Percentiles rank a stretch among this genome's conserved stretches.
These are phyloP conservation scores for Garcileccinum viscosum DNA, from an alignment of 1,284 basidiomycete genomes.

Conservation along the genomic window DNA sequence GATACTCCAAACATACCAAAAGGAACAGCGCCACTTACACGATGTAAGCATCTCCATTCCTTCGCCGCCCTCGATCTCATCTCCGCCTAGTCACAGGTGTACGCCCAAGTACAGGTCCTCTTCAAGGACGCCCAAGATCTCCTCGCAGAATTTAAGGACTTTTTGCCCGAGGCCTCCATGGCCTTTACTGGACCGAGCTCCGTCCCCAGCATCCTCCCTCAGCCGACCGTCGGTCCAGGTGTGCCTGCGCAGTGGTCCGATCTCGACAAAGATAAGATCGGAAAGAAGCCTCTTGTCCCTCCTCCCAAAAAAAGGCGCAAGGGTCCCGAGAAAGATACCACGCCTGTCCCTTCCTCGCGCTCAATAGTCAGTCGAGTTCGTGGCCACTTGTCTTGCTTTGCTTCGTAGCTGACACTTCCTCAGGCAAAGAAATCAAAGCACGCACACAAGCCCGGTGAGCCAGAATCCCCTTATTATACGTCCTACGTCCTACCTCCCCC, in stretches of 20 bases:
- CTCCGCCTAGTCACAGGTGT: constrained; percentile 72
- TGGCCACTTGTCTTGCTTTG: constrained; percentile 8
- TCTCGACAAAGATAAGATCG: constrained; percentile 48
- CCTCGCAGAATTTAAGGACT: constrained; percentile 94
- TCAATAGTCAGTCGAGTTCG: constrained; percentile 47
- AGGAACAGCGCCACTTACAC: constrained; percentile 87
- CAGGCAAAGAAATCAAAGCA: constrained; percentile 67
- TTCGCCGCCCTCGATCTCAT: constrained; percentile 9
- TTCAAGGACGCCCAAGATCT: constrained; percentile 95
- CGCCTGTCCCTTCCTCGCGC: constrained; percentile 58
- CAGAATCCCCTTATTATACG: constrained; percentile 61
- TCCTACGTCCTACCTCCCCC: constrained; percentile 54
- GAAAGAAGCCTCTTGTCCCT: constrained; percentile 48
- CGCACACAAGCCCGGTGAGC: constrained; percentile 59
- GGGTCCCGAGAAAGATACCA: constrained; percentile 62
- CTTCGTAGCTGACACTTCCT: constrained; percentile 20
- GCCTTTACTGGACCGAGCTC: constrained; percentile 44
- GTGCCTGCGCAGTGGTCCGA: constrained; percentile 48
- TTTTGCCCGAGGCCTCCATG: constrained; percentile 78
- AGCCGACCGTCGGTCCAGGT: constrained; percentile 44
- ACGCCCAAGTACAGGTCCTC: constrained; percentile 89
- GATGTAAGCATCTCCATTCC: constrained; percentile 66
- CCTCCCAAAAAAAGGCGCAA: constrained; percentile 56
- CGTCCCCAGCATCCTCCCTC: constrained; percentile 49
- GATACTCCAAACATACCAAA: constrained; percentile 97